These are phyloP conservation scores for Globisporangium iwayamae DNA, from an alignment of 352 stramenopile species.

Conservation along the genomic window DNA sequence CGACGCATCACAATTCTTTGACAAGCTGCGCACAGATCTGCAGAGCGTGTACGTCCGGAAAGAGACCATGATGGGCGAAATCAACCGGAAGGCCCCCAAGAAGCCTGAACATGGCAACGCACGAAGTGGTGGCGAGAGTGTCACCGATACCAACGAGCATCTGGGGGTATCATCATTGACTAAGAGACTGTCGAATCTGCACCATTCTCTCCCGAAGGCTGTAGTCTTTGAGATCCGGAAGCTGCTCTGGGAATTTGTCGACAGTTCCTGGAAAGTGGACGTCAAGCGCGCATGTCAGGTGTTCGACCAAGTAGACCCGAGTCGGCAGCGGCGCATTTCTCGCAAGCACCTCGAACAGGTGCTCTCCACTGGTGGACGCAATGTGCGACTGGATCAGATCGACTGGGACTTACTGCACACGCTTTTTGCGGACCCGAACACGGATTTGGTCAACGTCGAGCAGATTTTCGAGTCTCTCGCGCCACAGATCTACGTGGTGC, in stretches of 20 bases:
- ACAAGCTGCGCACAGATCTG: constrained; percentile 51
- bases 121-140: neutral
- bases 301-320: constrained; percentile 27
- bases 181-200: neutral
- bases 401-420: constrained; percentile 50
- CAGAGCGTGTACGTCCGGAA: constrained; percentile 54
- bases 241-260: constrained; percentile 50
- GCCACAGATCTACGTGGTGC: constrained; percentile 32
- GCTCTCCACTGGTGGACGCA: constrained; percentile 27
- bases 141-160: constrained; percentile 2
- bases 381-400: constrained; percentile 24
- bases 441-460: constrained; percentile 38
- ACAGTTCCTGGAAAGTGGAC: constrained; percentile 48
- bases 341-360: constrained; percentile 36
- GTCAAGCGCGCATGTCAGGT: constrained; percentile 20
- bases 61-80: constrained; percentile 31
- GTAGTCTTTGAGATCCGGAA: constrained; percentile 37
- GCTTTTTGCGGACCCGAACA: constrained; percentile 36
- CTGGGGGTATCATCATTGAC: neutral
- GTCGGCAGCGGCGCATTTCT: constrained; percentile 25
- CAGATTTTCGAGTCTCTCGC: constrained; percentile 29
- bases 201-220: constrained; percentile 13
- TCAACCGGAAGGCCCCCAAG: constrained; percentile 18
- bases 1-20: constrained; percentile 25
- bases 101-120: neutral